Base-by-base conservation (phyloP, 2,329 filamentous ascomycete species). In the Paraphaeosphaeria sporulosa region DNA sequence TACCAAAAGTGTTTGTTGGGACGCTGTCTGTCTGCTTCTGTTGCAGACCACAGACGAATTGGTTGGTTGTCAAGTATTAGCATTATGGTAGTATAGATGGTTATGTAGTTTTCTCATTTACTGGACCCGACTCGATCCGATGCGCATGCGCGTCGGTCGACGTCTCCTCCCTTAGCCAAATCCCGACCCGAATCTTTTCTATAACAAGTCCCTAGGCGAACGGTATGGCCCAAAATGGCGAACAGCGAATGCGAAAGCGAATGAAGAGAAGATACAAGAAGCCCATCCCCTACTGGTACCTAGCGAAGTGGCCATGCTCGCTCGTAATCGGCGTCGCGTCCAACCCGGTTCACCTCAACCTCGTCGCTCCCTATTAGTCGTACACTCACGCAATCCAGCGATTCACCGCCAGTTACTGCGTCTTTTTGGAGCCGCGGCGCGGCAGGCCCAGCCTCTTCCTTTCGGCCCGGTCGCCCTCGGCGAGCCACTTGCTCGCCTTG, bases 401-500 rank as follows among this genome's bases (percentile, higher is more conserved):
- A n/a, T 4, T 23, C 34, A 15, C 36, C 40, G 7, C 21, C 9
- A 19, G 47, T 60, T 66, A 74, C 64, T 71, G 66, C 12, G 51
- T 65, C 68, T 73, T 75, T 65, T 71, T 72, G 27, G 38, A 55
- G 23, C 43, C 76, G 62, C 63, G 74, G 60, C 61, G 80, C 10
- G 76, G 81, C 53, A 80, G 65, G 2, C 78, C 78, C 34, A 68
- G 62, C 59, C 67, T 74, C 65, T 67, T 86, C 71, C 93, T 86
- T 62, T 85, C 83, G 70, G 87, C 84, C 38, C 90, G 79, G 71
- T 99, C 95, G n/a, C 93, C 93, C 80, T 98, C 94, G 0, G 93
- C 95, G 42, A 99, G 84, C 89, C 92, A 96, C 74, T 88, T 89
- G 79, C 93, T 94, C 7, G 95, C 95, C 80, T 97, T 96, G 73